Conservation (phyloP, 371 early-diverging fungal genomes). For the Actinomucor elegans region DNA sequence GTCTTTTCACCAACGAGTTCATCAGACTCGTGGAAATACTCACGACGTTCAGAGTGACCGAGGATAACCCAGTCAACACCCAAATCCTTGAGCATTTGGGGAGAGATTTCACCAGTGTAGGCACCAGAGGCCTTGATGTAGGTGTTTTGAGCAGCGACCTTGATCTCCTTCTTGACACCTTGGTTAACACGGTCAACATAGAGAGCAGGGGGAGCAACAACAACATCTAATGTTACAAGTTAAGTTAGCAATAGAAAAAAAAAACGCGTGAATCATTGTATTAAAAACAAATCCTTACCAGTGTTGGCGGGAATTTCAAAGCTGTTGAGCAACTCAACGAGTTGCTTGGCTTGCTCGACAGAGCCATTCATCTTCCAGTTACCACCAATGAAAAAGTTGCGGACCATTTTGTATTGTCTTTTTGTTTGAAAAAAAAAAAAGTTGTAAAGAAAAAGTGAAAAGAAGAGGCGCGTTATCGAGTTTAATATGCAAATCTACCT, state of each 20-base stretch:
- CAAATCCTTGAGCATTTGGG: constrained; percentile 95
- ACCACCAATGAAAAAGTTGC: constrained; percentile 73
- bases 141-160: constrained; percentile 97
- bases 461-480: background rate
- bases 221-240: too few relatives aligned
- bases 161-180: constrained; percentile 77
- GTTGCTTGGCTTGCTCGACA: constrained; percentile 64
- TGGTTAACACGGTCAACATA: constrained; percentile 85
- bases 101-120: constrained; percentile 98
- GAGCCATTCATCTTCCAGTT: constrained; percentile 99
- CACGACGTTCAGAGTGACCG: constrained; percentile 99
- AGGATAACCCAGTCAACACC: constrained; percentile 95
- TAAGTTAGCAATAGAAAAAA: constrained; percentile 1
- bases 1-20: constrained; percentile 89
- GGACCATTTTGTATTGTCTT: constrained; percentile 45
- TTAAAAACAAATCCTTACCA: constrained; percentile 26
- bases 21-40: constrained; percentile 89
- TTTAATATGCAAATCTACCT: constrained; percentile 5
- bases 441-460: constrained; percentile 4
- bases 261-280: background rate
- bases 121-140: constrained; percentile 89
- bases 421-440: constrained; percentile 2
- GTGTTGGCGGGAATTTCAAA: constrained; percentile 47
- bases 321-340: constrained; percentile 77
- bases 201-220: constrained; percentile 95